These are phyloP conservation scores for Parietaria judaica DNA, from an alignment of 306 rosid genomes.

Conservation along the genomic window DNA sequence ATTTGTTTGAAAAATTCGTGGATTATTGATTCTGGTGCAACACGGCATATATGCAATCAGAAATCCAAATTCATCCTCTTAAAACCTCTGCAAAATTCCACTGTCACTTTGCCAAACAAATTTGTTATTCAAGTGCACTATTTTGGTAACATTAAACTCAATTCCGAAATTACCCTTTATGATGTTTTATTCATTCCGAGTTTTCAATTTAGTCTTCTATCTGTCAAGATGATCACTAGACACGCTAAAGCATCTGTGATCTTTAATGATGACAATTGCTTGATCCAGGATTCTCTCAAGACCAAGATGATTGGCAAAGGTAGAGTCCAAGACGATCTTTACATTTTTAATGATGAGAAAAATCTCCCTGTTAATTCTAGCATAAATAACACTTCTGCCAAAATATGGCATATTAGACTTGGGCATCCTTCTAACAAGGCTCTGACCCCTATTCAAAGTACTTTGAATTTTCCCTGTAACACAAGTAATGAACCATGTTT, in stretches of 20 bases:
- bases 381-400: neutral
- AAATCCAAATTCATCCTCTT: neutral
- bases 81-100: neutral
- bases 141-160: neutral
- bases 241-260: too few species aligned
- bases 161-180: neutral
- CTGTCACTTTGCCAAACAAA: neutral
- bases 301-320: constrained; percentile 1
- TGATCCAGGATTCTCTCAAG: too few species aligned
- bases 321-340: neutral
- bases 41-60: neutral
- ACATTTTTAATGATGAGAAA: neutral
- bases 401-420: too few species aligned
- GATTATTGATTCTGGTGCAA: neutral
- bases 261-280: too few species aligned
- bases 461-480: neutral
- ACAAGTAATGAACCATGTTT: neutral
- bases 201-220: too few species aligned
- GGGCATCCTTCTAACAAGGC: neutral
- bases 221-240: too few species aligned
- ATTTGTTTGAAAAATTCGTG: neutral
- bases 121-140: neutral
- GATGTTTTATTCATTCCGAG: neutral
- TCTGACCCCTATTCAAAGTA: too few species aligned
- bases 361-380: neutral